Conservation (phyloP, 2,329 filamentous ascomycete genomes). For the Aspergillus viridinutans region DNA sequence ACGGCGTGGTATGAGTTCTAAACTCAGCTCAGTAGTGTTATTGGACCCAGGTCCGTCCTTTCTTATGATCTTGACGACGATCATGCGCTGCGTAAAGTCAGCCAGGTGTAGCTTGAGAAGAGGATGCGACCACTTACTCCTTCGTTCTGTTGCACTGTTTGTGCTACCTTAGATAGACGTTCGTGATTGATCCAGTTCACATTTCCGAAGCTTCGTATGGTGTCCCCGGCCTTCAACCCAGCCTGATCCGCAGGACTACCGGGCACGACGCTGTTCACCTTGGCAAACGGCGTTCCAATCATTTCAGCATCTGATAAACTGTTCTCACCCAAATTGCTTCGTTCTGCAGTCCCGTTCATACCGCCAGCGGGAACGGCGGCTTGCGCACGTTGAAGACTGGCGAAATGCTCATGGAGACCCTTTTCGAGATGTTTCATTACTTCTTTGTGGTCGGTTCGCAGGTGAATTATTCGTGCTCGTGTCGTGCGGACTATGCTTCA, state of each 20-base stretch:
- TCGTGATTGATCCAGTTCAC: constrained; percentile 84
- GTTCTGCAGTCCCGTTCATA: constrained; percentile 19
- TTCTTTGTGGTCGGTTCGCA: constrained; percentile 90
- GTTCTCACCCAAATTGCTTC: constrained; percentile 17
- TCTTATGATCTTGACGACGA: constrained; percentile 65
- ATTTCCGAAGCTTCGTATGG: constrained; percentile 78
- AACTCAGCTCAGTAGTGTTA: constrained; percentile 52
- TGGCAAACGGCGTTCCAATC: constrained; percentile 70
- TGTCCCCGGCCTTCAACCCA: constrained; percentile 74
- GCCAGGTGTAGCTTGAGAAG: background rate
- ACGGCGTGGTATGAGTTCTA: constrained; percentile 70
- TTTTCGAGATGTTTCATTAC: constrained; percentile 81
- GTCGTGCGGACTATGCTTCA: constrained; percentile 74
- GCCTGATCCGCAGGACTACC: constrained; percentile 78
- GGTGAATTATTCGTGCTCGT: constrained; percentile 77
- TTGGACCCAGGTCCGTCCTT: constrained; percentile 44
- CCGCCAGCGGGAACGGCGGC: constrained; percentile 30
- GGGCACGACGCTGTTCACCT: constrained; percentile 75
- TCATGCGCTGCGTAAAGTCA: constrained; percentile 52
- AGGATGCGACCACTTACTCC: constrained; percentile 56
- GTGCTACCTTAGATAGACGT: constrained; percentile 76
- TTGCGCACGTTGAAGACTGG: constrained; percentile 57
- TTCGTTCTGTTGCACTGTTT: constrained; percentile 85
- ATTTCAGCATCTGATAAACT: constrained; percentile 25
- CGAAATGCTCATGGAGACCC: constrained; percentile 85